Evolutionary conservation across 2,329 filamentous ascomycete species (phyloP).

Genomic region (Alternaria brassicae): DNA sequence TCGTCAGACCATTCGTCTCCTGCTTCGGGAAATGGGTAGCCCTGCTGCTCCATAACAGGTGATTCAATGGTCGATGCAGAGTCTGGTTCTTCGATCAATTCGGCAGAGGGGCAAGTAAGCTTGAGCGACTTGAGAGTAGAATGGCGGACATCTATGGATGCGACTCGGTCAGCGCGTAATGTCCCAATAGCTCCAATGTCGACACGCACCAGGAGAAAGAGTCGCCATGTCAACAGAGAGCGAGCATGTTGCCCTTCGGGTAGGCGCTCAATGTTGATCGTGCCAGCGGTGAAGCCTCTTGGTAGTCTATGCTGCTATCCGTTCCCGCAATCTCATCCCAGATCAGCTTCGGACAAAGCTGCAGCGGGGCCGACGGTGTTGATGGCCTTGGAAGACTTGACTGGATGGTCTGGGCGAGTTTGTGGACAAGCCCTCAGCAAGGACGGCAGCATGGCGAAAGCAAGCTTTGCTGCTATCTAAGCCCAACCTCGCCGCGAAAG

Average conservation of each 20-base stretch:
- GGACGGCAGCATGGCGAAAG: conserved; percentile 7
- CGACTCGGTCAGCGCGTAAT: conserved; percentile 32
- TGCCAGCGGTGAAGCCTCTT: conserved; percentile 10
- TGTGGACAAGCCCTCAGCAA: conserved; percentile 5
- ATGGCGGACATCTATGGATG: conserved; percentile 44
- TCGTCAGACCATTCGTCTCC: conserved; percentile 50
- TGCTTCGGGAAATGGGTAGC: conserved; percentile 41
- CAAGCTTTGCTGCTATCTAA: conserved; percentile 7
- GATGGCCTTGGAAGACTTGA: not conserved
- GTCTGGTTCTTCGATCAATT: conserved; percentile 34
- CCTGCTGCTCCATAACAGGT: conserved; percentile 24
- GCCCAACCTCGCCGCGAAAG: conserved; percentile 16
- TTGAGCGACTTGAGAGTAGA: conserved; percentile 48
- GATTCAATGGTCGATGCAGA: conserved; percentile 26
- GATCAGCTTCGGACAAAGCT: conserved; percentile 5
- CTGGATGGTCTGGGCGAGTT: not conserved
- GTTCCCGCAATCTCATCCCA: conserved; percentile 7
- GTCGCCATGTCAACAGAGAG: conserved; percentile 31
- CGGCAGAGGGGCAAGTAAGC: conserved; percentile 48
- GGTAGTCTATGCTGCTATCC: conserved; percentile 10
- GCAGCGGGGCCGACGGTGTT: not conserved
- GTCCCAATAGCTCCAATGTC: conserved; percentile 11
- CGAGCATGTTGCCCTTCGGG: conserved; percentile 17
- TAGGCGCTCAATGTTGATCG: conserved; percentile 8
- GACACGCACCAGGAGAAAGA: conserved; percentile 35